Evolutionary conservation across 345 rosid species (phyloP).

Genomic region (Dipteronia dyeriana): DNA sequence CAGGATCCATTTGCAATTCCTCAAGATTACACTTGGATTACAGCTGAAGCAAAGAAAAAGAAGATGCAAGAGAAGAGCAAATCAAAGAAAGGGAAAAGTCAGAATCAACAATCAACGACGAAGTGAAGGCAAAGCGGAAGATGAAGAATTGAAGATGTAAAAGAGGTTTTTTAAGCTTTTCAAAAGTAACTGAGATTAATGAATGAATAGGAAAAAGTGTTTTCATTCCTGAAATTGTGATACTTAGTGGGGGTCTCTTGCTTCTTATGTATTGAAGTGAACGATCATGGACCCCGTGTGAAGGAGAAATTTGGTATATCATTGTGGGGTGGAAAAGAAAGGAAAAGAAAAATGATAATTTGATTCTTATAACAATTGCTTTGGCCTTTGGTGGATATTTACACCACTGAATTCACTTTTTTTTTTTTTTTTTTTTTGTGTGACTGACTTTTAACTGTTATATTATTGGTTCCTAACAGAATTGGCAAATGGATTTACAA

Average conservation of each 20-base stretch:
- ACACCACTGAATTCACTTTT: constrained; percentile 28
- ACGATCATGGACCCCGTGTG: constrained; percentile 18
- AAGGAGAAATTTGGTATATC: constrained; percentile 31
- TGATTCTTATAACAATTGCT: constrained; percentile 33
- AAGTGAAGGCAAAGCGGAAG: constrained; percentile 17
- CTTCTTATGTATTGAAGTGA: constrained; percentile 15
- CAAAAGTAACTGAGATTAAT: constrained; percentile 24
- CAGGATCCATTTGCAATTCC: constrained; percentile 87
- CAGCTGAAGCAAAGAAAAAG: constrained; percentile 82
- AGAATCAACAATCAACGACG: constrained; percentile 47
- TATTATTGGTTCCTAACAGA: constrained; percentile 18
- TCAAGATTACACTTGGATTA: constrained; percentile 73
- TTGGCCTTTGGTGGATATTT: constrained; percentile 21
- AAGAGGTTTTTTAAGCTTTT: constrained; percentile 26
- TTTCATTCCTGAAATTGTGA: constrained; percentile 30
- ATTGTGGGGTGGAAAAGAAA: constrained; percentile 29
- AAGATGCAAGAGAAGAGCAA: constrained; percentile 90
- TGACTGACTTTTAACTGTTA: constrained; percentile 23
- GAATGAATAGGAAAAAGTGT: constrained; percentile 29
- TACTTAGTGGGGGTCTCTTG: constrained; percentile 13
- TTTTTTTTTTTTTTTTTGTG: background rate
- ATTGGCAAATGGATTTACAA: constrained; percentile 15
- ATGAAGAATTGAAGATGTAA: constrained; percentile 23
- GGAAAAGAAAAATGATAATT: constrained; percentile 2
- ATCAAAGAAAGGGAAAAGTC: constrained; percentile 61